These are phyloP conservation scores for Sesbania bispinosa DNA, from an alignment of 306 rosid genomes.

Conservation along the genomic window DNA sequence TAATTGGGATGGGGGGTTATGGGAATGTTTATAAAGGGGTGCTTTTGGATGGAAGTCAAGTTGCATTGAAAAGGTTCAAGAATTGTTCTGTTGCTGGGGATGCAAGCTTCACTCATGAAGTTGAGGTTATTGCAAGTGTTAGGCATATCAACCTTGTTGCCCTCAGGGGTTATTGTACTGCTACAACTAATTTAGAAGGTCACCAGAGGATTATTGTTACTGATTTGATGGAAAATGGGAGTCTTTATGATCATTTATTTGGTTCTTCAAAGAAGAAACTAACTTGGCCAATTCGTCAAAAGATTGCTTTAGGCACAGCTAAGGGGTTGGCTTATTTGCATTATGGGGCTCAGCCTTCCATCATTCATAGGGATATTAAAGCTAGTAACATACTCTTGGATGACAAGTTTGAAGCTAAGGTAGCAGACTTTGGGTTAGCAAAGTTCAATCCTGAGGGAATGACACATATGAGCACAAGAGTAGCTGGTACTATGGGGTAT, in stretches of 20 bases:
- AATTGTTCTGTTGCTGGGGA: slow-evolving; percentile 90
- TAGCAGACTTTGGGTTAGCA: slow-evolving; percentile 93
- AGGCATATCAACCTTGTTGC: slow-evolving; percentile 90
- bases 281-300: slow-evolving; percentile 78
- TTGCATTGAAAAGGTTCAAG: slow-evolving; percentile 91
- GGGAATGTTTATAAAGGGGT: slow-evolving; percentile 89
- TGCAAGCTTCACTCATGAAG: slow-evolving; percentile 74
- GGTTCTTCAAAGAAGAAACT: slow-evolving; percentile 51
- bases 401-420: slow-evolving; percentile 75
- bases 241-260: slow-evolving; percentile 85
- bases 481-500: slow-evolving; percentile 97
- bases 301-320: slow-evolving; percentile 81
- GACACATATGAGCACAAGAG: slow-evolving; percentile 95
- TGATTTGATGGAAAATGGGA: slow-evolving; percentile 91
- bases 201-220: slow-evolving; percentile 95
- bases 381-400: slow-evolving; percentile 90
- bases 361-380: slow-evolving; percentile 90
- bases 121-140: slow-evolving; percentile 88
- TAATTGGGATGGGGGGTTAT: slow-evolving; percentile 89
- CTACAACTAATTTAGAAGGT: slow-evolving; percentile 75
- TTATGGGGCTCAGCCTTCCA: slow-evolving; percentile 88
- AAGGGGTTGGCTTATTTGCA: slow-evolving; percentile 93
- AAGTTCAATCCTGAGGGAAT: slow-evolving; percentile 86
- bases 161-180: slow-evolving; percentile 82
- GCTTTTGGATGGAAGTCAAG: slow-evolving; percentile 63